A percentile compares a stretch with the other conserved stretches of the same genome.
Evolutionary conservation across 805 yeast species (phyloP).

Genomic region (Suhomyces kilbournensis): DNA sequence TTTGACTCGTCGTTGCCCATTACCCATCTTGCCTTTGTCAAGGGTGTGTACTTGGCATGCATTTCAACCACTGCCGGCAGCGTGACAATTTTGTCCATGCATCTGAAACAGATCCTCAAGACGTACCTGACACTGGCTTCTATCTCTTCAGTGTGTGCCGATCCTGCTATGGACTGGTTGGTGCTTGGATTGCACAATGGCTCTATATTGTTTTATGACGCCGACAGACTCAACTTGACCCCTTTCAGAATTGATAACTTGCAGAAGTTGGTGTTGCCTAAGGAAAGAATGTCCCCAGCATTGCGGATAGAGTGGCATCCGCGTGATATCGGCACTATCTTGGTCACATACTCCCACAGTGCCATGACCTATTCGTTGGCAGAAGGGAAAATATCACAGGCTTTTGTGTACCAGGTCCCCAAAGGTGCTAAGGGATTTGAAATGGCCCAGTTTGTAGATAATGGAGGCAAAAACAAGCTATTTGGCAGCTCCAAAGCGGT

Average conservation of each 20-base stretch:
- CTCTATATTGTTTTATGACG: constrained; percentile 64
- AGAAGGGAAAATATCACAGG: constrained; percentile 53
- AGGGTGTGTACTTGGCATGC: constrained; percentile 78
- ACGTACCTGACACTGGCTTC: constrained; percentile 61
- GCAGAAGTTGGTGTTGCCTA: constrained; percentile 59
- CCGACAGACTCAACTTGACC: constrained; percentile 70
- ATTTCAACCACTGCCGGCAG: constrained; percentile 56
- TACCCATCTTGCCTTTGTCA: constrained; percentile 59
- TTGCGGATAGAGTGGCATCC: constrained; percentile 77
- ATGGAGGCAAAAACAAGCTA: constrained; percentile 40
- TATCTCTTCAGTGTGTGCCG: constrained; percentile 69
- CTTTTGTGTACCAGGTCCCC: constrained; percentile 60
- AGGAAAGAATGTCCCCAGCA: constrained; percentile 61
- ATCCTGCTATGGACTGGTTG: constrained; percentile 87
- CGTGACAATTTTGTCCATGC: constrained; percentile 68
- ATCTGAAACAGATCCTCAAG: constrained; percentile 57
- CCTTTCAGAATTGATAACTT: constrained; percentile 66
- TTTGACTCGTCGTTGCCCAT: constrained; percentile 51
- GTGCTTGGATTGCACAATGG: constrained; percentile 81
- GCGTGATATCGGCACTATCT: constrained; percentile 74
- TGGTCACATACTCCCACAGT: constrained; percentile 68
- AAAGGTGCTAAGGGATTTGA: constrained; percentile 65
- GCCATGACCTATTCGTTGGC: constrained; percentile 70
- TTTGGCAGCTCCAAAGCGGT: constrained; percentile 38
- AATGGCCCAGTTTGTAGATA: constrained; percentile 24